Conservation (phyloP, 768 basidiomycete species). For the Hygrophoropsis aurantiaca region DNA sequence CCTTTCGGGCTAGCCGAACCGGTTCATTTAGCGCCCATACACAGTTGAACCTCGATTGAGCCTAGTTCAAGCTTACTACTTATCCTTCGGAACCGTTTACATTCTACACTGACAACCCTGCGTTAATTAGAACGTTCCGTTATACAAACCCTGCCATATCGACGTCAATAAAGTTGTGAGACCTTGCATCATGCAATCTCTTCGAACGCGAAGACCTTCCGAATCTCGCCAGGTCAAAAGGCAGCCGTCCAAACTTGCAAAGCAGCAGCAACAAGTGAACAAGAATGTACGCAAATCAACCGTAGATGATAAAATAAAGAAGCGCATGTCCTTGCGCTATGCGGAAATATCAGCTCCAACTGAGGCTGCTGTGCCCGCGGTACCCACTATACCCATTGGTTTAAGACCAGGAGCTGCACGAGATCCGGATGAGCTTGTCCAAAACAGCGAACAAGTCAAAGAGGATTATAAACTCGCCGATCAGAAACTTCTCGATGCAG, state of each 20-base stretch:
- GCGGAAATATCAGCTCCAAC: conserved; percentile 80
- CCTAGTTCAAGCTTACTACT: background rate
- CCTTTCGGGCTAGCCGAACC: background rate
- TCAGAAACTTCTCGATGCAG: conserved; percentile 64
- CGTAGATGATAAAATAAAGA: conserved; percentile 91
- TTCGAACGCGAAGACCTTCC: conserved; percentile 52
- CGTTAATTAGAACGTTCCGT: conserved; percentile 68
- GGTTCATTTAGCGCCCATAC: background rate
- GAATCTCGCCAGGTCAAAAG: conserved; percentile 36
- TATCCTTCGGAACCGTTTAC: too few species aligned
- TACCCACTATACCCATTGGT: conserved; percentile 56
- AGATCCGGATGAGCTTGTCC: conserved; percentile 50
- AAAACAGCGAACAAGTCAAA: conserved; percentile 32
- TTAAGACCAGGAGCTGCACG: conserved; percentile 34
- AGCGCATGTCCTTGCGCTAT: conserved; percentile 94
- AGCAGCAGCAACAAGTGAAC: conserved; percentile 12
- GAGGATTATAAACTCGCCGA: conserved; percentile 66
- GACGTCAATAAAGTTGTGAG: background rate
- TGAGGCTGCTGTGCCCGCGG: conserved; percentile 50
- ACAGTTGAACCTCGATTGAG: background rate
- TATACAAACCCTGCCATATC: background rate
- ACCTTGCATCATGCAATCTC: conserved; percentile 49
- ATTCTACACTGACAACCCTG: conserved; percentile 7
- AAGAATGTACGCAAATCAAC: conserved; percentile 45
- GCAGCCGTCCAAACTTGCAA: conserved; percentile 29